phyloP scores from a whole-genome alignment of 1,139 yeast species.

The Yamadazyma buinensis region DNA sequence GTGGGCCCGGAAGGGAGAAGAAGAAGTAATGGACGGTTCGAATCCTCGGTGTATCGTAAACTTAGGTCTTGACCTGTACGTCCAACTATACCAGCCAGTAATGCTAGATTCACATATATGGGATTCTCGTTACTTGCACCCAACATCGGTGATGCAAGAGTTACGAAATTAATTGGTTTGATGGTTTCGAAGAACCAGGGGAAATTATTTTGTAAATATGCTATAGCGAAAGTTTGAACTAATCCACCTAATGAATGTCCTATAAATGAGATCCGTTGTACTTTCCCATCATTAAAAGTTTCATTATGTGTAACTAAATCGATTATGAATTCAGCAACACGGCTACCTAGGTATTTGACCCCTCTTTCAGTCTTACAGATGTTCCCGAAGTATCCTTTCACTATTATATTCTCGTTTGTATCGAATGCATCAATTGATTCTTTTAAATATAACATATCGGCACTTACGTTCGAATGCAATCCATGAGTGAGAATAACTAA shows the following conservation, averaged over 20 bases:
- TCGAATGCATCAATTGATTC: constrained; percentile 65
- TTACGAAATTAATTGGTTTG: constrained; percentile 75
- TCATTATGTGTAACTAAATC: constrained; percentile 48
- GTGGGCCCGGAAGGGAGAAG: constrained; percentile 81
- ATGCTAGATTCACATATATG: constrained; percentile 74
- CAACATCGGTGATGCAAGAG: constrained; percentile 83
- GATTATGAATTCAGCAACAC: constrained; percentile 74
- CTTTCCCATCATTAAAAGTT: constrained; percentile 28
- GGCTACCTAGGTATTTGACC: constrained; percentile 75
- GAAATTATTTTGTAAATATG: constrained; percentile 59
- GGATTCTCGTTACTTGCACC: constrained; percentile 90
- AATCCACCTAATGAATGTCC: constrained; percentile 94
- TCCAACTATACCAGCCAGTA: constrained; percentile 88
- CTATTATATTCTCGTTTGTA: constrained; percentile 54
- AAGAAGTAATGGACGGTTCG: constrained; percentile 60
- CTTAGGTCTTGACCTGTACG: constrained; percentile 92
- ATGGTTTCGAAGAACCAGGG: constrained; percentile 69
- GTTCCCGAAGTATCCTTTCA: constrained; percentile 80
- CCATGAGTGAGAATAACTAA: constrained; percentile 87
- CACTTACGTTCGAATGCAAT: constrained; percentile 80
- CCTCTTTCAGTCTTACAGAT: constrained; percentile 91
- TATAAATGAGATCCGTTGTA: constrained; percentile 71
- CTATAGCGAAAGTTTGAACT: constrained; percentile 86
- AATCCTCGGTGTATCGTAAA: constrained; percentile 39
- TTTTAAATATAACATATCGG: constrained; percentile 84